These are phyloP conservation scores for Solanum lignicaule DNA, from an alignment of 257 asterid genomes.

Conservation along the genomic window DNA sequence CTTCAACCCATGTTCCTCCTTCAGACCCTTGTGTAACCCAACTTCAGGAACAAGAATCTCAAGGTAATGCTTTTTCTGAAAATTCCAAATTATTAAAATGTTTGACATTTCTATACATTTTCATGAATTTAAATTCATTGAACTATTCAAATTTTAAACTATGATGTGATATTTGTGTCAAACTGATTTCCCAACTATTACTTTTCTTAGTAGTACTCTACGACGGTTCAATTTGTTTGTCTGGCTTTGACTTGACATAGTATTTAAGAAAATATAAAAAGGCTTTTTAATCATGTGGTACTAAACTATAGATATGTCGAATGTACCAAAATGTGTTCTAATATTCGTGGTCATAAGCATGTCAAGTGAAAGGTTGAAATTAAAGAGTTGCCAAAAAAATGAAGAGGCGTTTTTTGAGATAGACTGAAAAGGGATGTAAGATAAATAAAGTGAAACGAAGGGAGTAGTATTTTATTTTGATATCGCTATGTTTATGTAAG, in stretches of 20 bases:
- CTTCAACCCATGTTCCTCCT: slow-evolving; percentile 19
- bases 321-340: not conserved
- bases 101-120: not conserved
- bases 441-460: not conserved
- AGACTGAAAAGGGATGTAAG: not conserved
- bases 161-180: not conserved
- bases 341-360: not conserved
- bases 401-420: not conserved
- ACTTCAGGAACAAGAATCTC: slow-evolving; percentile 11
- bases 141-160: not conserved
- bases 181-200: not conserved
- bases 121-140: not conserved
- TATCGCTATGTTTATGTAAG: not conserved
- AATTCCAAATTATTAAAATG: not conserved
- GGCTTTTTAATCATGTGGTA: no score
- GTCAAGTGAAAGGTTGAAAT: not conserved
- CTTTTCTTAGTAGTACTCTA: not conserved
- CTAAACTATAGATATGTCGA: not conserved
- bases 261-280: no score
- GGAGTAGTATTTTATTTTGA: not conserved
- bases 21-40: slow-evolving; percentile 8
- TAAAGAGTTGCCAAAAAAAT: not conserved
- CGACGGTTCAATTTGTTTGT: not conserved
- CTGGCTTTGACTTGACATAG: not conserved
- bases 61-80: slow-evolving; percentile 12